Conservation (phyloP, 1,284 basidiomycete species). For the Agroathelia rolfsii region DNA sequence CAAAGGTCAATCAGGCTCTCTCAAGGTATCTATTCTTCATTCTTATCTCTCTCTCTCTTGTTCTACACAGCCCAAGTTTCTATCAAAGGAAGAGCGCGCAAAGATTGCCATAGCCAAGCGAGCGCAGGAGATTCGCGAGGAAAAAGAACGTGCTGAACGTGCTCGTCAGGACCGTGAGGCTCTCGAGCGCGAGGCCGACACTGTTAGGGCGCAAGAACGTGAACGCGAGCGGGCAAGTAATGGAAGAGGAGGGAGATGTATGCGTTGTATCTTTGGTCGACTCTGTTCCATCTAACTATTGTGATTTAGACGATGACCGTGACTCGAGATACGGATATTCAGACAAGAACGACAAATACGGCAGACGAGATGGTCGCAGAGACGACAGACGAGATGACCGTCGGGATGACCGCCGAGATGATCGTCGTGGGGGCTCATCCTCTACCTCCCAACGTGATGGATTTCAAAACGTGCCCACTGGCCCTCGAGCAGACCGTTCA, state of each 20-base stretch:
- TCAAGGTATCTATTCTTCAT: slow-evolving; percentile 3
- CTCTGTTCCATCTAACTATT: slow-evolving; percentile 12
- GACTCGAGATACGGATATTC: slow-evolving; percentile 39
- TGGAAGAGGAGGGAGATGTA: slow-evolving; percentile 34
- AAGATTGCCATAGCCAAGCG: slow-evolving; percentile 80
- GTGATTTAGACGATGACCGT: slow-evolving; percentile 47
- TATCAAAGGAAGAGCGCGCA: slow-evolving; percentile 83
- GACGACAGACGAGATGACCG: slow-evolving; percentile 25
- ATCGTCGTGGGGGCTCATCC: slow-evolving; percentile 24
- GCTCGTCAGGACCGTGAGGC: slow-evolving; percentile 47
- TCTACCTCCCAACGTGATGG: slow-evolving; percentile 25
- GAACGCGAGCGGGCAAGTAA: slow-evolving; percentile 27
- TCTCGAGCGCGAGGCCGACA: slow-evolving; percentile 70
- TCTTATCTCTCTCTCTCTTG: slow-evolving; percentile 7
- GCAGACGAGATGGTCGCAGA: slow-evolving; percentile 22
- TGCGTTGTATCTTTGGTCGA: slow-evolving; percentile 8
- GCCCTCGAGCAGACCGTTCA: slow-evolving; percentile 66
- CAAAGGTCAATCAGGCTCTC: slow-evolving; percentile 47
- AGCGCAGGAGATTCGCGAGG: slow-evolving; percentile 64
- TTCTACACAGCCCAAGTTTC: slow-evolving; percentile 67
- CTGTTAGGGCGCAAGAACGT: slow-evolving; percentile 40
- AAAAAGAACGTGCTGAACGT: slow-evolving; percentile 53
- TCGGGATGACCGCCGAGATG: slow-evolving; percentile 19
- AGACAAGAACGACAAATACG: slow-evolving; percentile 37
- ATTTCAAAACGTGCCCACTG: slow-evolving; percentile 69